Evolutionary conservation across 768 basidiomycete genomes (phyloP), one percentile per base, ranked within the genome.

Genomic region (Pseudohyphozyma bogoriensis): DNA sequence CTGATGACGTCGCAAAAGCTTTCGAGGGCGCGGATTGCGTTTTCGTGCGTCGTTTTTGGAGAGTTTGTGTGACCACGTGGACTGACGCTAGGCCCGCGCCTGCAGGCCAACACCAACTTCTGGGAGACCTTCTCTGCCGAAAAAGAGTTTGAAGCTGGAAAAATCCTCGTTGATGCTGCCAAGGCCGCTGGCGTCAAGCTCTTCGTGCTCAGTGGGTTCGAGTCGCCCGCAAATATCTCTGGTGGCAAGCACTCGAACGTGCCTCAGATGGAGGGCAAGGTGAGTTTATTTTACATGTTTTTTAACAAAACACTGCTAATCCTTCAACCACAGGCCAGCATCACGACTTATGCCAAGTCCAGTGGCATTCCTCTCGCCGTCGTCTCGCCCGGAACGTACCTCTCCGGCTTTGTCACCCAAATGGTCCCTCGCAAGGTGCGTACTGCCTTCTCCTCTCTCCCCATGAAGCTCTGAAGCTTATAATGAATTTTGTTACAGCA

Each of bases 141-240:
- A 22, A 40, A 53, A 42, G 62, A 66, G 47, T 37, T 61, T 1
- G 53, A 24, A 28, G 62, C 66, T 18, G 67, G 67, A 15, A 68
- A 66, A 50, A 44, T 54, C 35, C 33, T 68, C 51, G 49, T 66
- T 28, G 67, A 68, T 35, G 64, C 67, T 15, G 64, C 56, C 10
- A 46, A 57, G 9, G 62, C 44, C 8, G 62, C 58, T 8, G 59
- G 57, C 6, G 60, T 66, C 51, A 63, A 66, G 61, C 56, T 50
- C 5, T 47, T 68, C 53, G 51, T 66, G 42, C 66, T 52, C 49
- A 55, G 52, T 3, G 55, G 55, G 1, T 36, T 66, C 15, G 55
- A 59, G 32, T 40, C 36, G 7, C n/a, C 29, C 29, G 4, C n/a
- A 2, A 44, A 36, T 16, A 15, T 33, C 51, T 35, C 37, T 4